Evolutionary conservation across 2,329 filamentous ascomycete species (phyloP).

Genomic region (Fusarium camptoceras): DNA sequence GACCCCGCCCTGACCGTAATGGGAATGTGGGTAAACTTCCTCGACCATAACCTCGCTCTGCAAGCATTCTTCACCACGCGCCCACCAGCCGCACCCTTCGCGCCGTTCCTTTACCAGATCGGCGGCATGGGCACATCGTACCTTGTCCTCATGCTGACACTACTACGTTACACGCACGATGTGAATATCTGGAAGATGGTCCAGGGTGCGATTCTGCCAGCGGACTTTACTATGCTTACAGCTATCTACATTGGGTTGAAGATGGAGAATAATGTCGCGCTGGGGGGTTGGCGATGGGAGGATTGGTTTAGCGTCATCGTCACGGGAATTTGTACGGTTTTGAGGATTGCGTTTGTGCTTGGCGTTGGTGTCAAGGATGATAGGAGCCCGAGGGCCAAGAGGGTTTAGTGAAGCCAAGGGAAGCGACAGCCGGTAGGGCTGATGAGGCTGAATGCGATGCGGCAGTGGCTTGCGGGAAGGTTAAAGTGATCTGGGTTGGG

Average conservation of each 20-base stretch:
- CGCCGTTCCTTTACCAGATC: slow-evolving; percentile 42
- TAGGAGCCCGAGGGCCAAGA: slow-evolving; percentile 6
- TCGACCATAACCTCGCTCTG: slow-evolving; percentile 31
- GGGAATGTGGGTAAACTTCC: slow-evolving; percentile 36
- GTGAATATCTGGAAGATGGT: slow-evolving; percentile 40
- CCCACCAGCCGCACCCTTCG: slow-evolving; percentile 21
- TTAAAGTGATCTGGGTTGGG: neutral
- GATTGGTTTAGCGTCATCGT: slow-evolving; percentile 32
- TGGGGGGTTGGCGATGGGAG: slow-evolving; percentile 23
- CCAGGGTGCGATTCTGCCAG: slow-evolving; percentile 31
- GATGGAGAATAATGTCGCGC: slow-evolving; percentile 10
- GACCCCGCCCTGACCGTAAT: slow-evolving; percentile 36
- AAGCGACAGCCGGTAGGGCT: slow-evolving; percentile 2
- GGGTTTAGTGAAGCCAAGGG: slow-evolving; percentile 9
- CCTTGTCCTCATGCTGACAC: slow-evolving; percentile 7
- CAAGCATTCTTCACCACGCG: slow-evolving; percentile 24
- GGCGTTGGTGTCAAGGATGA: slow-evolving; percentile 28
- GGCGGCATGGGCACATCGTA: slow-evolving; percentile 40
- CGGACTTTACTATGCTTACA: slow-evolving; percentile 40
- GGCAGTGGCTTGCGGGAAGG: slow-evolving; percentile 8
- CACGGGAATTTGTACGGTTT: slow-evolving; percentile 24
- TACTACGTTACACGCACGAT: slow-evolving; percentile 41
- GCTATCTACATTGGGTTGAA: slow-evolving; percentile 30
- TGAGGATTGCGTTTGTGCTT: slow-evolving; percentile 30
- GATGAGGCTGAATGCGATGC: slow-evolving; percentile 7